phyloP scores from a whole-genome alignment of 2,329 filamentous ascomycete species.

The Geoglossum cookeanum region DNA sequence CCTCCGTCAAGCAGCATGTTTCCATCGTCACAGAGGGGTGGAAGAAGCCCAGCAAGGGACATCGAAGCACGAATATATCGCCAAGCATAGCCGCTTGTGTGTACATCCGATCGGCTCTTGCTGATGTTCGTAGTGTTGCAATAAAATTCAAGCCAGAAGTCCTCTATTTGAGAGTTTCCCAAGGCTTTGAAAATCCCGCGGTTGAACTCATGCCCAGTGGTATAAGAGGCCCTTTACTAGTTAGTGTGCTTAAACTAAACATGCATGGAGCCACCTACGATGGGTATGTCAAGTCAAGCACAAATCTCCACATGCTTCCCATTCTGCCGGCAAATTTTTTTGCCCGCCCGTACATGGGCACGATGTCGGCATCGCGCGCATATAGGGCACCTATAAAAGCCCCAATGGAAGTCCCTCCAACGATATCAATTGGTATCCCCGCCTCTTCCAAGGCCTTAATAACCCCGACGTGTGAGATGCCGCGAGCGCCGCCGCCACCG shows the following conservation, averaged over 20 bases:
- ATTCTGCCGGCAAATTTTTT: constrained; percentile 98
- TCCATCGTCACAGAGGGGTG: constrained; percentile 88
- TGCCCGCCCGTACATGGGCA: constrained; percentile 87
- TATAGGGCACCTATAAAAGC: constrained; percentile 91
- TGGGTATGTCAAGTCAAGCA: constrained; percentile 86
- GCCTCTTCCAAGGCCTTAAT: constrained; percentile 91
- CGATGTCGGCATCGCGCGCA: constrained; percentile 86
- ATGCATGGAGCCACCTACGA: constrained; percentile 28
- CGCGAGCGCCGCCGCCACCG: constrained; percentile 80
- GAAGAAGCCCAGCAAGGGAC: constrained; percentile 82
- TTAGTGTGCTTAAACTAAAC: constrained; percentile 8
- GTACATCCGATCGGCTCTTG: constrained; percentile 77
- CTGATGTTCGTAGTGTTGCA: constrained; percentile 99
- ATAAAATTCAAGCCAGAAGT: constrained; percentile 98
- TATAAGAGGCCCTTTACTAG: constrained; percentile 55
- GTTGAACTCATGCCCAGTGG: constrained; percentile 96
- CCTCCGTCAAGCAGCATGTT: constrained; percentile 93
- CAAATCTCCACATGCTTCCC: constrained; percentile 98
- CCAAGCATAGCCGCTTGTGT: constrained; percentile 95
- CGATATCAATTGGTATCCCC: constrained; percentile 84
- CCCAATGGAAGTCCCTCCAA: constrained; percentile 92
- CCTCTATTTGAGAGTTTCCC: constrained; percentile 90
- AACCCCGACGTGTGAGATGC: constrained; percentile 82
- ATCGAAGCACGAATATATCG: constrained; percentile 91
- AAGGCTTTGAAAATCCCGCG: constrained; percentile 98